phyloP scores from a whole-genome alignment of 257 asterid species.

The Fraxinus excelsior region DNA sequence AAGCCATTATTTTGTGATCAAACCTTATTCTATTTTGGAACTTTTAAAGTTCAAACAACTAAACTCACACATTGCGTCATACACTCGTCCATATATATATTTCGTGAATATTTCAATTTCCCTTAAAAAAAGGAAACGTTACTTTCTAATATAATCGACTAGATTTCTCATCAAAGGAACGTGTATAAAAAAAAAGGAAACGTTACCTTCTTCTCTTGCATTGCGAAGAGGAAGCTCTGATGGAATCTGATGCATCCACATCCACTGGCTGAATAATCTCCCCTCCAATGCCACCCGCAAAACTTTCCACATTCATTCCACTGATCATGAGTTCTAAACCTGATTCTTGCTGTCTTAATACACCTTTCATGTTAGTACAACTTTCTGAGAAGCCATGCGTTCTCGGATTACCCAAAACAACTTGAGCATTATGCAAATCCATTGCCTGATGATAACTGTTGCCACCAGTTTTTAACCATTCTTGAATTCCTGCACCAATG shows the following conservation, averaged over 20 bases:
- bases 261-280: slow-evolving; percentile 19
- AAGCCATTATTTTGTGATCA: neutral
- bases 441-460: slow-evolving; percentile 29
- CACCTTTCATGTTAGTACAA: neutral
- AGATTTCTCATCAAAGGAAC: neutral
- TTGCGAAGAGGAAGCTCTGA: slow-evolving; percentile 39
- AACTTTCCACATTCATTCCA: slow-evolving; percentile 28
- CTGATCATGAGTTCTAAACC: neutral
- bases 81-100: too few species aligned
- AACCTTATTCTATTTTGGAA: neutral
- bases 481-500: slow-evolving; percentile 38
- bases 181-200: too few species aligned
- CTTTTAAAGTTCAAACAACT: neutral
- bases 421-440: slow-evolving; percentile 36
- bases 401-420: neutral
- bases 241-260: slow-evolving; percentile 30
- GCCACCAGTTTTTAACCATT: slow-evolving; percentile 40
- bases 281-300: neutral
- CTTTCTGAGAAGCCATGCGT: neutral
- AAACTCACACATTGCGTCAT: neutral
- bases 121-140: neutral
- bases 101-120: neutral
- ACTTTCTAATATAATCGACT: too few species aligned
- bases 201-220: slow-evolving; percentile 65
- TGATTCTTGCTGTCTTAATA: neutral